Conservation (phyloP, 495 filamentous ascomycete species). For the Penicillium soppii region DNA sequence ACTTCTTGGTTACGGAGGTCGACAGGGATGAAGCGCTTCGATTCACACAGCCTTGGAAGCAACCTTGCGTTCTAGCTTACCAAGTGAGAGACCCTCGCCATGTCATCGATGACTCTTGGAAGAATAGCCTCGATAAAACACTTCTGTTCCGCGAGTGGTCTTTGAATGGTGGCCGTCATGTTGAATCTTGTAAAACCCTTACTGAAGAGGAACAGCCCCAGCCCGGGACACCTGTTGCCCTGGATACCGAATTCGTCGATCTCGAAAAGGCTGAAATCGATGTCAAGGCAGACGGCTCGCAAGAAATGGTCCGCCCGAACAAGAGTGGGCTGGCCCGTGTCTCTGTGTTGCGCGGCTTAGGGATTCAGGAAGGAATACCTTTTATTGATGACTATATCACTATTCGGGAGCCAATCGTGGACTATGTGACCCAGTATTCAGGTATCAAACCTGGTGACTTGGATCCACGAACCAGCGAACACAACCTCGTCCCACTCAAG, state of each 20-base stretch:
- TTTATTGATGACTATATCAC: constrained; percentile 98
- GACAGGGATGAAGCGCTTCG: constrained; percentile 77
- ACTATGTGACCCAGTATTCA: constrained; percentile 91
- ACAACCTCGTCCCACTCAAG: constrained; percentile 84
- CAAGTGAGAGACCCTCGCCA: constrained; percentile 76
- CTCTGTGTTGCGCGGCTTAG: constrained; percentile 79
- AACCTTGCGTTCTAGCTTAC: constrained; percentile 80
- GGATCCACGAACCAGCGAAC: constrained; percentile 66
- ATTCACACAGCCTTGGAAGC: constrained; percentile 88
- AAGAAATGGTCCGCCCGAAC: constrained; percentile 80
- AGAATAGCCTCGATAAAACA: constrained; percentile 73
- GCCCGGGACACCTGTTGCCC: constrained; percentile 71
- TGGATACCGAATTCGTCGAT: constrained; percentile 95
- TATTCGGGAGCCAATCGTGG: constrained; percentile 86
- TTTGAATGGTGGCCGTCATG: constrained; percentile 48
- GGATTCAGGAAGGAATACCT: constrained; percentile 70
- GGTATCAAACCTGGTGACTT: constrained; percentile 85
- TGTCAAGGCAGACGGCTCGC: constrained; percentile 84
- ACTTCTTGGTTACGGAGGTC: constrained; percentile 87
- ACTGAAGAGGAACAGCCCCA: constrained; percentile 64
- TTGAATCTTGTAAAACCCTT: constrained; percentile 56
- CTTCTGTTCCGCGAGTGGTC: constrained; percentile 75
- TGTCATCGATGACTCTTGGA: constrained; percentile 81
- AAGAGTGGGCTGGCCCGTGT: constrained; percentile 84
- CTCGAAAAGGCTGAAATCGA: constrained; percentile 89